A percentile compares a stretch with the other conserved stretches of the same genome.
Evolutionary conservation across 495 filamentous ascomycete genomes (phyloP).

Genomic region (Xylaria castorea): DNA sequence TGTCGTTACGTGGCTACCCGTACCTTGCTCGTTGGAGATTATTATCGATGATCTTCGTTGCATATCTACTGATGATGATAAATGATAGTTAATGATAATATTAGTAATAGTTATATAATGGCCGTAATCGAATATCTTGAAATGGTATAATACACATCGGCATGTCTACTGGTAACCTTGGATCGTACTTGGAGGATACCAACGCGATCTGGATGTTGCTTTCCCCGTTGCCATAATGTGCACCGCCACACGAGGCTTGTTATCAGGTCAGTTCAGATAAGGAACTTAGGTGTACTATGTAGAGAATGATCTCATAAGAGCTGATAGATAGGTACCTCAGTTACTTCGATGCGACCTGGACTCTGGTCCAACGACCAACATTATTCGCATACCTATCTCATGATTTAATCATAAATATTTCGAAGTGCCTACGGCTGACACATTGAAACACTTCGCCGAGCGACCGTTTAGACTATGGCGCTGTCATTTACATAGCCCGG

Average conservation of each 20-base stretch:
- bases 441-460: not conserved
- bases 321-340: not conserved
- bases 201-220: too few relatives aligned
- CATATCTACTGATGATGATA: not conserved
- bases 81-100: not conserved
- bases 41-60: too few relatives aligned
- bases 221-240: too few relatives aligned
- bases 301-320: slow-evolving; percentile 12
- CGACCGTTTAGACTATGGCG: slow-evolving; percentile 4
- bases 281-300: too few relatives aligned
- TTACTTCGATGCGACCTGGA: not conserved
- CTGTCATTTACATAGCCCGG: slow-evolving; percentile 10
- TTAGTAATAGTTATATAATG: too few relatives aligned
- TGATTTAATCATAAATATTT: not conserved
- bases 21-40: not conserved
- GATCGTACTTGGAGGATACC: not conserved
- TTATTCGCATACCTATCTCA: not conserved
- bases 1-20: too few relatives aligned
- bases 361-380: not conserved
- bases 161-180: not conserved
- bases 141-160: not conserved
- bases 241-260: not conserved
- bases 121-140: not conserved
- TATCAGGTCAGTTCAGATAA: too few relatives aligned
- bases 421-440: not conserved